Evolutionary conservation across 768 basidiomycete species (phyloP), one percentile per base, ranked within the genome.

Genomic region (Heimioporus sp.): DNA sequence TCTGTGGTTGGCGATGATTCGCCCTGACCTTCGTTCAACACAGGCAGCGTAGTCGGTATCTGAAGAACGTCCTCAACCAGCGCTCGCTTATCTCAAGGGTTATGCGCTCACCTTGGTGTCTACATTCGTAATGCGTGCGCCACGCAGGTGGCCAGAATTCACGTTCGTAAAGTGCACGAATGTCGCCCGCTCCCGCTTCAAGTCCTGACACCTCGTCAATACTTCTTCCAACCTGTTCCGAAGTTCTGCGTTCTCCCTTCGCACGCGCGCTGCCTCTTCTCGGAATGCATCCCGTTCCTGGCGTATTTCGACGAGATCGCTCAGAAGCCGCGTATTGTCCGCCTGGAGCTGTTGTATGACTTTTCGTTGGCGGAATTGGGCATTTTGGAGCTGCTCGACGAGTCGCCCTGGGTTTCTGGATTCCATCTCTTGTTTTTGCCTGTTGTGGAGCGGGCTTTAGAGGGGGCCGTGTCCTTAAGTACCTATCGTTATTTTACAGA

Each of bases 281-380:
- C 57, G 59, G 43, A 63, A 68, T 7, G 28, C 32, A 21, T 68
- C 66, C 30, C 66, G 58, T 45, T 66, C 65, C 28, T 54, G 64
- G 24, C 66, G 66, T 15, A 68, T 20, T 10, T 68, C 61, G 5
- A 16, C 54, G 19, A 68, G 61, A n/a, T 66, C 62, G 28, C 47
- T 47, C 32, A 68, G 54, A 6, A 57, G 50, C 24, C 66, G 53
- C 2, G 57, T 51, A 11, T 57, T 58, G n/a, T 67, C 65, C 1
- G 52, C 63, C 38, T 66, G 65, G 12, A 66, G 55, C 24, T 65
- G 61, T 35, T 63, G 64, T 17, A 66, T 64, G 42, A 56, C 35
- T 13, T 48, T 61, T 32, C 57, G 64, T 44, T 66, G 66, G 43
- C 64, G 59, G 9, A 52, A 6, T 40, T 61, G 65, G 19, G 58